Conservation (phyloP, 2,329 filamentous ascomycete genomes). For the Stagonosporopsis tanaceti region DNA sequence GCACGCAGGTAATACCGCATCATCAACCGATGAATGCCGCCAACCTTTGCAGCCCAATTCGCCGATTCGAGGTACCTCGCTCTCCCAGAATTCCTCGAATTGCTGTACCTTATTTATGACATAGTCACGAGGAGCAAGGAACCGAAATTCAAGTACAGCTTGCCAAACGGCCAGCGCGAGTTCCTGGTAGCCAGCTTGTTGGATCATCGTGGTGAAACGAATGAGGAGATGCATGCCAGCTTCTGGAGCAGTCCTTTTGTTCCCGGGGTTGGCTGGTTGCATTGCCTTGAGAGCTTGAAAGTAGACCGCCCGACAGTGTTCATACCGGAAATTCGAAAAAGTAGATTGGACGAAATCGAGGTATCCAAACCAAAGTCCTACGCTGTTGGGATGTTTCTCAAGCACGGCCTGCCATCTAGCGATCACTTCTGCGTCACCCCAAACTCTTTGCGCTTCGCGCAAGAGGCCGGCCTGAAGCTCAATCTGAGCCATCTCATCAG, state of each 20-base stretch:
- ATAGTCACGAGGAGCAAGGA: conserved; percentile 67
- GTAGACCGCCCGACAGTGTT: conserved; percentile 68
- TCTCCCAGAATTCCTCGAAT: conserved; percentile 86
- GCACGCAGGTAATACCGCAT: conserved; percentile 13
- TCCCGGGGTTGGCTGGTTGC: background rate
- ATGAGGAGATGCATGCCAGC: conserved; percentile 73
- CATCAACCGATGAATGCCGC: conserved; percentile 57
- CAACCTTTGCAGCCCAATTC: conserved; percentile 77
- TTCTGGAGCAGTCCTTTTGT: conserved; percentile 14
- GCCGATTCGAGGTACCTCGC: conserved; percentile 79
- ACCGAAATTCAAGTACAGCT: conserved; percentile 75
- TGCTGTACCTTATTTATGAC: background rate
- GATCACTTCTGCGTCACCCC: conserved; percentile 69
- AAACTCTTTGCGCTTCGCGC: conserved; percentile 75
- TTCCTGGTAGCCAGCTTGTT: conserved; percentile 81
- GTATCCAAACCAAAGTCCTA: conserved; percentile 75
- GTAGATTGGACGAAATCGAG: conserved; percentile 75
- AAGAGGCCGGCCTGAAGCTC: conserved; percentile 73
- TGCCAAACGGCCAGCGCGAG: conserved; percentile 84
- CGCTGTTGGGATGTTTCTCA: conserved; percentile 62
- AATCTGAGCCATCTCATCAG: conserved; percentile 59
- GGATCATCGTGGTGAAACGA: conserved; percentile 75
- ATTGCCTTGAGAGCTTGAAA: conserved; percentile 63
- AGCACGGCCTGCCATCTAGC: conserved; percentile 72
- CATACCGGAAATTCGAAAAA: conserved; percentile 72